Base-by-base conservation (phyloP, 23 red algal genomes). In the Gracilaria caudata region DNA sequence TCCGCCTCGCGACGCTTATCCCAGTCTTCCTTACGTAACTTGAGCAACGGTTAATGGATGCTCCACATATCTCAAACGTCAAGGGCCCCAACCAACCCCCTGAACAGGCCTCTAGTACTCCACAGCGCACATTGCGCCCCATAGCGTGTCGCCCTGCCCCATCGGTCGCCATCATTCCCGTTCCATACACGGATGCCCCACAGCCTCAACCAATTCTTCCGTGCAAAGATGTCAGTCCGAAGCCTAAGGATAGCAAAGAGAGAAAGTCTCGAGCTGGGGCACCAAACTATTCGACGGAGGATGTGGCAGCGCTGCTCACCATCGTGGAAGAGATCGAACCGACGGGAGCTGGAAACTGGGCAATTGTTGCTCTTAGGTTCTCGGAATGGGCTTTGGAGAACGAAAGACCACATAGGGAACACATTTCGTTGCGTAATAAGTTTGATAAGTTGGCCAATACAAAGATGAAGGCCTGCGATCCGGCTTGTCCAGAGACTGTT, bases 371-470 rank as follows among this genome's bases (percentile, higher is more conserved):
- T 29, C 34, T 66, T 1, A 76, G 49, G 64, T 73, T 86, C 58
- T 39, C 57, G n/a, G 35, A 86, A 20, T 86, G 82, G 63, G 82
- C 82, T 25, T 34, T 56, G 25, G 56, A 86, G 28, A 73, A 86
- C 10, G 68, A 73, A 38, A 26, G 65, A 39, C 82, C 65, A 39
- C 45, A 58, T 41, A 61, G 82, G 49, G 82, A 86, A 19, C 35
- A 44, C 5, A 57, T 68, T 0, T 86, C 82, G 19, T 44, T 86
- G n/a, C 51, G 61, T 3, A 89, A 79, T 53, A 89, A 89, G 73
- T 89, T 89, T 41, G 85, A 89, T 58, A 89, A 89, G 61, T 75
- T 75, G 70, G 70, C 70, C 7, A 75, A 75, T 49, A 47, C 70
- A 9, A 75, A 75, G 33, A 75, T 75, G 29, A 75, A 49, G 28